Evolutionary conservation across 345 rosid genomes (phyloP), one percentile per base, ranked within the genome.

Genomic region (Garcia nutans): DNA sequence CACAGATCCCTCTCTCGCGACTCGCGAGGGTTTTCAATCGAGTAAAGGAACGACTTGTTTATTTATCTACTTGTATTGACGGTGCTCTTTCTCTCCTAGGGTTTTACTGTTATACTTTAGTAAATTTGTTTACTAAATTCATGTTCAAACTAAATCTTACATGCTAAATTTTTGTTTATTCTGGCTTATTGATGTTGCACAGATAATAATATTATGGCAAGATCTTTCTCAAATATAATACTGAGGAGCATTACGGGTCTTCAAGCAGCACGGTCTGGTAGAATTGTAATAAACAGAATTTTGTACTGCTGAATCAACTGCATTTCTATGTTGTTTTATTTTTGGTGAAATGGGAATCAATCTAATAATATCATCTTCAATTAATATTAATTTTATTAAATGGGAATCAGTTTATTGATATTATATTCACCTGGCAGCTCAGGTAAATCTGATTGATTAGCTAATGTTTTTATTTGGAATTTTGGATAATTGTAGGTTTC

Each of bases 151-250:
- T 45, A 7, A 45, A 33, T 10, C 49, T 47, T 47, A 10, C 50
- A 47, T 47, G 50, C 50, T 47, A 11, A 8, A 0, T 10, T 47
- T 47, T 47, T 2, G 50, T 47, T 47, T 3, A 54, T 17, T 54
- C 58, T 4, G 58, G n/a, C 58, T 17, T 41, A 19, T 49, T 62
- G 47, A n/a, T 62, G 22, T 64, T 22, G 23, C 55, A 60, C 10
- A 67, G 55, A 23, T 41, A 68, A 23, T 41, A 68, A 50, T 6
- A 56, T 23, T 42, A 93, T 92, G 98, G 94, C 93, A 0, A 87
- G 85, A 71, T 77, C 87, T 23, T 82, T 92, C 33, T 89, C 97
- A 1, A 93, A 78, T 82, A 49, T 82, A n/a, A 74, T 92, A 42
- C 19, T 88, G 2, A 90, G 72, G 78, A 84, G 93, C 70, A 70